Percentiles rank a stretch among this genome's conserved stretches.
phyloP scores from a whole-genome alignment of 2,329 filamentous ascomycete genomes.

The Polychaeton citri region DNA sequence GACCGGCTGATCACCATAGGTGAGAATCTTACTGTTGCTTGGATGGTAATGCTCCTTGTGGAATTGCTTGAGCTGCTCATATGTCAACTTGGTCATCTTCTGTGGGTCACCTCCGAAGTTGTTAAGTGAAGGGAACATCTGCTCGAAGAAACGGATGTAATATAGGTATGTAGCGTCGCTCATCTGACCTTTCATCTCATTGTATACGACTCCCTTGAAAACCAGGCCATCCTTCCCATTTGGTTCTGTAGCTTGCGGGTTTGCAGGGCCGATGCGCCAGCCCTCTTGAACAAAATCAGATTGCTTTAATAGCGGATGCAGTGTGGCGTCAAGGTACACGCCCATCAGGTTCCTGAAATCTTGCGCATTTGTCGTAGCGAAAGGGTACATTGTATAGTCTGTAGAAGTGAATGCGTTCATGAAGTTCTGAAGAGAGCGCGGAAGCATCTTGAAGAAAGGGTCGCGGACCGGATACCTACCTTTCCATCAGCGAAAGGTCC shows the following conservation, averaged over 20 bases:
- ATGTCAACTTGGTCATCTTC: conserved; percentile 90
- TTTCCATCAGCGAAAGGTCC: conserved; percentile 4
- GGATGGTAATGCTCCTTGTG: conserved; percentile 92
- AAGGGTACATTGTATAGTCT: conserved; percentile 95
- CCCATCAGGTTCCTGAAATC: conserved; percentile 95
- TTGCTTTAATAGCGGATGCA: conserved; percentile 77
- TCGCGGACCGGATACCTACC: conserved; percentile 86
- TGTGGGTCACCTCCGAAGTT: conserved; percentile 95
- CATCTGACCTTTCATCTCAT: conserved; percentile 99
- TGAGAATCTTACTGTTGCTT: conserved; percentile 91
- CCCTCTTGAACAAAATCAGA: conserved; percentile 94
- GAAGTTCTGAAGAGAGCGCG: conserved; percentile 94
- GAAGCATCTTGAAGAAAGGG: conserved; percentile 99
- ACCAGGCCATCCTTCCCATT: conserved; percentile 52
- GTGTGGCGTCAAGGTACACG: conserved; percentile 88
- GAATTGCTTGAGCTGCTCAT: conserved; percentile 76
- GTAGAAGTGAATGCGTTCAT: conserved; percentile 98
- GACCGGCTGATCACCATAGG: conserved; percentile 87
- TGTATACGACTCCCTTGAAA: conserved; percentile 97
- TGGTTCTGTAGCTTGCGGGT: conserved; percentile 44
- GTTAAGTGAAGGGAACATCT: conserved; percentile 86
- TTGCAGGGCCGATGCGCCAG: conserved; percentile 90
- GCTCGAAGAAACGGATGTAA: conserved; percentile 89
- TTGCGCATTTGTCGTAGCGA: conserved; percentile 88
- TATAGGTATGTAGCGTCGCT: conserved; percentile 93